These are phyloP conservation scores for Aspergillus egyptiacus DNA, from an alignment of 495 filamentous ascomycete genomes.

Conservation along the genomic window DNA sequence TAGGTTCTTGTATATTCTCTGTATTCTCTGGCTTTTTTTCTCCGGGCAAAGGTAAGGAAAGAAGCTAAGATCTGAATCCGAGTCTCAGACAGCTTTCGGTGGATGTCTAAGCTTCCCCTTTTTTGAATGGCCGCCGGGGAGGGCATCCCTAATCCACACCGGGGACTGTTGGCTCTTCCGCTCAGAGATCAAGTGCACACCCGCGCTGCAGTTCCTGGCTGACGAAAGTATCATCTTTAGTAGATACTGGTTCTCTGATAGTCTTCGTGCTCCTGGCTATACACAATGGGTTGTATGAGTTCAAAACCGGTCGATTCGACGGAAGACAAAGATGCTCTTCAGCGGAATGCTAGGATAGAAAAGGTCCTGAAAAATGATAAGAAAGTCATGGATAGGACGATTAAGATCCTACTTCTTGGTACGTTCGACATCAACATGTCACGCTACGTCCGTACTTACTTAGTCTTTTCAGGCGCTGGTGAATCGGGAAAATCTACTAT, in stretches of 20 bases:
- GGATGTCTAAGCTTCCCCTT: background rate
- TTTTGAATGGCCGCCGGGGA: background rate
- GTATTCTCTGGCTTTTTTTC: background rate
- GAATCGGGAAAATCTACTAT: constrained; percentile 98
- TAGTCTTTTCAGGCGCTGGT: constrained; percentile 66
- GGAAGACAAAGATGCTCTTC: constrained; percentile 36
- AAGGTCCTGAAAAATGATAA: constrained; percentile 72
- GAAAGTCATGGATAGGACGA: constrained; percentile 69
- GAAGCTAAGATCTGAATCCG: background rate
- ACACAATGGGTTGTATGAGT: constrained; percentile 41
- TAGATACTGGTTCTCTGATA: background rate
- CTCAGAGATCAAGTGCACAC: background rate
- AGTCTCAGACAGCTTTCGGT: background rate
- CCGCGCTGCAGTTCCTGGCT: background rate
- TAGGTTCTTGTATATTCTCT: constrained; percentile 3
- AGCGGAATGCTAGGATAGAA: constrained; percentile 60
- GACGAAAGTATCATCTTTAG: background rate
- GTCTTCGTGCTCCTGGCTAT: background rate
- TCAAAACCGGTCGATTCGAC: constrained; percentile 35
- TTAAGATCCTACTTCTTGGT: constrained; percentile 83
- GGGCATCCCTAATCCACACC: constrained; percentile 29
- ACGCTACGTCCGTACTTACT: constrained; percentile 1
- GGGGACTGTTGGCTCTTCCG: background rate
- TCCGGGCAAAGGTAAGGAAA: background rate
- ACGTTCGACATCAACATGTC: constrained; percentile 21